Percentiles rank a stretch among this genome's conserved stretches.
Conservation (phyloP, 164 flowering plant species). For the Vitis labrusca region DNA sequence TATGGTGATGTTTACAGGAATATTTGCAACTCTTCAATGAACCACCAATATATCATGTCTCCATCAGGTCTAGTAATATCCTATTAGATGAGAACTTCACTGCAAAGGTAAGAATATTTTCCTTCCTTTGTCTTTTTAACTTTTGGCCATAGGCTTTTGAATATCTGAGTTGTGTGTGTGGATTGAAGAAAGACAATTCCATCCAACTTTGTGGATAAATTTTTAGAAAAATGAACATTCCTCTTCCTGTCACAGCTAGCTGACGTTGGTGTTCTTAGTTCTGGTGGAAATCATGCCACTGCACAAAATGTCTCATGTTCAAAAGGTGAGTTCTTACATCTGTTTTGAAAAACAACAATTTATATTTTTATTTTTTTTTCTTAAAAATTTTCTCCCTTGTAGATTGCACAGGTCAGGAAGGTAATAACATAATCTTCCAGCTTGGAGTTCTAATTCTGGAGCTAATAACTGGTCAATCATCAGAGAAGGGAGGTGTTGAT, state of each 20-base stretch:
- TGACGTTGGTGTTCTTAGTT: conserved; percentile 43
- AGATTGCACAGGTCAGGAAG: conserved; percentile 41
- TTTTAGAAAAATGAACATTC: background rate
- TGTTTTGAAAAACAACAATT: background rate
- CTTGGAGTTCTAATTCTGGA: conserved; percentile 80
- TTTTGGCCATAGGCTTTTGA: too few species aligned
- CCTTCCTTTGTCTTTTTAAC: background rate
- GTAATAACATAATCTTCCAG: conserved; percentile 53
- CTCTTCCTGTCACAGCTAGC: conserved; percentile 44
- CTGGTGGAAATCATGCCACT: conserved; percentile 19
- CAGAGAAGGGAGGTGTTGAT: conserved; percentile 55
- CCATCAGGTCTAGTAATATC: conserved; percentile 65
- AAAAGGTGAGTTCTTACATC: conserved; percentile 29
- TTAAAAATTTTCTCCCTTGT: conserved; percentile 7
- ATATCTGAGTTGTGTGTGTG: too few species aligned
- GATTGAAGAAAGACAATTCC: too few species aligned
- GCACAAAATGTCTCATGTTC: conserved; percentile 31
- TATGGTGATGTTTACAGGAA: conserved; percentile 49
- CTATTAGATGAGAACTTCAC: conserved; percentile 70
- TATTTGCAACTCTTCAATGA: conserved; percentile 72
- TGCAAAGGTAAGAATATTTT: conserved; percentile 51
- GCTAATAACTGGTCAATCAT: conserved; percentile 82
- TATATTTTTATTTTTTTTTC: background rate
- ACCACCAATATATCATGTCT: conserved; percentile 60
- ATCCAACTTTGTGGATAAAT: too few species aligned